phyloP scores from a whole-genome alignment of 768 basidiomycete genomes.

The Russula brevipes region DNA sequence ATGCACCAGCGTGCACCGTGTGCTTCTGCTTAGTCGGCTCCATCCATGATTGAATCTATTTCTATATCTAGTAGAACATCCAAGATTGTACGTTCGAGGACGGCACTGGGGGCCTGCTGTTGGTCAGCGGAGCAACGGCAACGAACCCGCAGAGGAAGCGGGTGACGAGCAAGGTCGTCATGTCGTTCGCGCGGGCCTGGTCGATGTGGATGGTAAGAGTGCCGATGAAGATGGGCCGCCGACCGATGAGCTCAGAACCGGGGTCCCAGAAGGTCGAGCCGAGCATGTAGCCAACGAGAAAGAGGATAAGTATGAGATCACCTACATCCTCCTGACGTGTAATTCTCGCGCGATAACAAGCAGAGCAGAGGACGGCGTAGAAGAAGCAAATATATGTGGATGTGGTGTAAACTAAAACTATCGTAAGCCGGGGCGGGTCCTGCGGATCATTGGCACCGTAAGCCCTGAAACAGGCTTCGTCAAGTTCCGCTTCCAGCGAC shows the following conservation, averaged over 20 bases:
- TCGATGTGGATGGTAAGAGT: slow-evolving; percentile 12
- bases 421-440: slow-evolving; percentile 5
- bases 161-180: slow-evolving; percentile 23
- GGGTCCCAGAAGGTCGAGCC: slow-evolving; percentile 27
- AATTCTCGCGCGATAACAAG: slow-evolving; percentile 23
- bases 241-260: slow-evolving; percentile 25
- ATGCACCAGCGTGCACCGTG: too few relatives aligned
- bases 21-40: too few relatives aligned
- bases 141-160: slow-evolving; percentile 30
- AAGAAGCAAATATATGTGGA: slow-evolving; percentile 31
- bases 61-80: too few relatives aligned
- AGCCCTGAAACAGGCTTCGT: background rate
- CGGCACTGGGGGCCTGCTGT: slow-evolving; percentile 38
- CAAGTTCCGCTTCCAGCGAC: background rate
- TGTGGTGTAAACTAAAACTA: slow-evolving; percentile 8
- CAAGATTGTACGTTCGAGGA: slow-evolving; percentile 53
- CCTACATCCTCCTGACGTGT: slow-evolving; percentile 22
- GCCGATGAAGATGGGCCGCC: slow-evolving; percentile 20
- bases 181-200: slow-evolving; percentile 18
- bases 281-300: slow-evolving; percentile 25
- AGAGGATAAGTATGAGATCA: slow-evolving; percentile 24
- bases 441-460: too few relatives aligned
- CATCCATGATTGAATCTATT: too few relatives aligned
- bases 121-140: slow-evolving; percentile 26
- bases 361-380: slow-evolving; percentile 23